These are phyloP conservation scores for Rhodotorula sp. DNA, from an alignment of 1,284 basidiomycete species.

Conservation along the genomic window DNA sequence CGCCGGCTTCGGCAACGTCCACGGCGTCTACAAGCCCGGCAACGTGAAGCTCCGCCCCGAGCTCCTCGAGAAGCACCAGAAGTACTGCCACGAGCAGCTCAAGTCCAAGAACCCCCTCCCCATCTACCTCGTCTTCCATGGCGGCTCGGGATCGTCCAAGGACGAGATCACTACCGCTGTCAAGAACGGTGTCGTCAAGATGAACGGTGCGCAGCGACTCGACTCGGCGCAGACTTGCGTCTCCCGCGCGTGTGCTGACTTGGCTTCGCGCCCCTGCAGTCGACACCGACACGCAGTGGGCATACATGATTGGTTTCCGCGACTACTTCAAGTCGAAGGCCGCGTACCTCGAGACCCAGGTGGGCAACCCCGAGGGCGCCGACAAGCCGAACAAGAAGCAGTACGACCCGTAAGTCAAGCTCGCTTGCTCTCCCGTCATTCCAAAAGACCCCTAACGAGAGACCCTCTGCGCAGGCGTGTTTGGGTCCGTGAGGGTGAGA, in stretches of 20 bases:
- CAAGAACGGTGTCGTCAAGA: conserved; percentile 83
- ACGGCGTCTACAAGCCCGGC: conserved; percentile 90
- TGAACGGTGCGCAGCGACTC: conserved; percentile 16
- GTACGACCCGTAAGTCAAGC: too few relatives aligned
- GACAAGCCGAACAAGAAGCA: conserved; percentile 13
- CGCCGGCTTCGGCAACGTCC: conserved; percentile 94
- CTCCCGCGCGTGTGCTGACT: not conserved
- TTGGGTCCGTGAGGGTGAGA: conserved; percentile 65
- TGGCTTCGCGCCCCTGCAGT: not conserved
- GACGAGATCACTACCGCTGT: conserved; percentile 95
- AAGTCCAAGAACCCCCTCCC: conserved; percentile 69
- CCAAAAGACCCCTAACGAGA: not conserved
- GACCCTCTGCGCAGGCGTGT: conserved; percentile 1
- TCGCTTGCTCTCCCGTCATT: too few relatives aligned
- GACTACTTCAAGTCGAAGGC: conserved; percentile 81
- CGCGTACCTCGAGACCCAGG: conserved; percentile 77
- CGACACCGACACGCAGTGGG: conserved; percentile 50
- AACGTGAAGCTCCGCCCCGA: conserved; percentile 91
- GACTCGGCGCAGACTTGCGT: not conserved
- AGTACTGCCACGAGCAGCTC: conserved; percentile 69
- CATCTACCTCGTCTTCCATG: conserved; percentile 99
- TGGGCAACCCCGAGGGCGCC: conserved; percentile 81
- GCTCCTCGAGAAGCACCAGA: conserved; percentile 89
- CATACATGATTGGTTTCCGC: conserved; percentile 51
- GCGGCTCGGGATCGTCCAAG: conserved; percentile 95